Evolutionary conservation across 176 grass and related monocot genomes (phyloP), one percentile per base, ranked within the genome.

Genomic region (Avena atlantica): DNA sequence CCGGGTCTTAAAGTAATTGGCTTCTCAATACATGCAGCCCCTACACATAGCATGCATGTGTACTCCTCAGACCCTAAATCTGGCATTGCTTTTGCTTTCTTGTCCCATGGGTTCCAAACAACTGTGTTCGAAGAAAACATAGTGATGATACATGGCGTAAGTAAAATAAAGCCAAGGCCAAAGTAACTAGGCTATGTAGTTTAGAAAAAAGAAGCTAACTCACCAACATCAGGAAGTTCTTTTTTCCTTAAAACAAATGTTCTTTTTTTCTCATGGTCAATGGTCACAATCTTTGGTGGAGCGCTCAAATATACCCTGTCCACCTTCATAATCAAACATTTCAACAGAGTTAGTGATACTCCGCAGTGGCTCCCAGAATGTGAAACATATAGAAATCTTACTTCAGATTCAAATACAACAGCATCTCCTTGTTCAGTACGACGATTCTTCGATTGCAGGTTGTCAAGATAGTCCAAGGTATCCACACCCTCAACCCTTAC

Each of bases 371-470:
- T 19, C 17, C 17, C 17, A 23, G 50, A 59, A 8, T 16, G 75
- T 63, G 60, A 70, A 78, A 59, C 31, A 44, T 12, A 76, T 57
- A 17, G 12, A 51, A 62, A 76, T 6, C 91, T 91, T 93, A 95
- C 95, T 92, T 97, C 95, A 68, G 90, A 89, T 80, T 97, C 95
- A 6, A 95, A 97, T 58, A 90, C 91, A 86, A 97, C 89, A 29
- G 95, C 89, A 87, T 95, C 95, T 75, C 91, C 92, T 91, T 97
- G 95, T 83, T 97, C 95, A 45, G 91, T 97, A 63, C 90, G 73
- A 76, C 89, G 93, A 4, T 56, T 42, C 85, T 74, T 94, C 3
- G 85, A 78, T 69, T 90, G 87, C 40, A 97, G 81, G 81, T 97
- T 93, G 64, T 95, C 92, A 80, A 95, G 84, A 78, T 97, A 95